These are phyloP conservation scores for Pichia sp. DNA, from an alignment of 1,139 yeast genomes.

Conservation along the genomic window DNA sequence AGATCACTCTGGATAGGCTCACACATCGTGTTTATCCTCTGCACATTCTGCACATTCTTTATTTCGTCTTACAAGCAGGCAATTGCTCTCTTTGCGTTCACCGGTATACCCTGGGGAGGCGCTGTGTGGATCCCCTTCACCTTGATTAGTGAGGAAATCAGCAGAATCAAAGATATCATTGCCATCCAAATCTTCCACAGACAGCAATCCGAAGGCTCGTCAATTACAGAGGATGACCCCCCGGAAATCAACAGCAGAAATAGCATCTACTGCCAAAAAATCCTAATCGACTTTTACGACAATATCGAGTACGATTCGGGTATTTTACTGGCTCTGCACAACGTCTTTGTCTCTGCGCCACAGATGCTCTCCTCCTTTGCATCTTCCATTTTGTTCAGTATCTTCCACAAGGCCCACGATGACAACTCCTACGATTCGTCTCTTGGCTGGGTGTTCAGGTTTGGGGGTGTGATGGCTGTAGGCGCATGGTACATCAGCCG, in stretches of 20 bases:
- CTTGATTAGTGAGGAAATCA: conserved; percentile 44
- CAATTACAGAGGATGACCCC: conserved; percentile 14
- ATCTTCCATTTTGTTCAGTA: conserved; percentile 37
- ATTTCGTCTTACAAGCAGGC: conserved; percentile 36
- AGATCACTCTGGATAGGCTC: conserved; percentile 40
- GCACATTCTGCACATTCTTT: conserved; percentile 39
- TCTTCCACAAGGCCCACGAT: conserved; percentile 25
- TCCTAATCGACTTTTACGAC: conserved; percentile 29
- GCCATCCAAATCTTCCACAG: conserved; percentile 26
- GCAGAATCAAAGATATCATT: conserved; percentile 40
- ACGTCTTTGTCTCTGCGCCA: conserved; percentile 47
- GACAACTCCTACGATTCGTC: conserved; percentile 34
- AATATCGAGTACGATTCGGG: conserved; percentile 45
- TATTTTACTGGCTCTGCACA: conserved; percentile 44
- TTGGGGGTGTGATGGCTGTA: conserved; percentile 43
- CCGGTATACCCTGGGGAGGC: conserved; percentile 49
- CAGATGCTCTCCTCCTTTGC: conserved; percentile 43
- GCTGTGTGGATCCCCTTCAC: conserved; percentile 53
- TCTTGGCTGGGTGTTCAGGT: conserved; percentile 45
- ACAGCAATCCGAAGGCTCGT: conserved; percentile 13
- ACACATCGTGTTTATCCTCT: conserved; percentile 38
- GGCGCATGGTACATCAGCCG: conserved; percentile 38
- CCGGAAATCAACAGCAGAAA: conserved; percentile 11
- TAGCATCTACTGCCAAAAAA: conserved; percentile 20
- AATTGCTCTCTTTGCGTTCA: conserved; percentile 38